Base-by-base conservation (phyloP, 2,329 filamentous ascomycete genomes). In the Colletotrichum karsti region DNA sequence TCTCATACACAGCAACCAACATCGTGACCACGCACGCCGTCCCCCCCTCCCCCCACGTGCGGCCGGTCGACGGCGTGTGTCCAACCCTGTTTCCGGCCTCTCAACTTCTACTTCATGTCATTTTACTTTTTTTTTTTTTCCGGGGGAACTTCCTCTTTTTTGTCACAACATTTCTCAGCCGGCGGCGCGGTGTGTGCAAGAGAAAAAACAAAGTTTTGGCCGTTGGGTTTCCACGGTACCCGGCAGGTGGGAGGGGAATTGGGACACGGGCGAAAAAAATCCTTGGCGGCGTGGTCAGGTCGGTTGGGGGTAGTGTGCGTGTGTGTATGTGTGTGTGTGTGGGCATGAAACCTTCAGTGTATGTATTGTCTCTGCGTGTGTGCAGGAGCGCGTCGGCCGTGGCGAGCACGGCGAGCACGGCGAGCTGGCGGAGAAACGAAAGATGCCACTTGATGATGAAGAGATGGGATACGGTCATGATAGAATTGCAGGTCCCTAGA, bases 91-190 rank as follows among this genome's bases (percentile, higher is more conserved):
- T 44, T 57, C 44, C 66, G 71, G 37, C 63, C 48, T 59, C 70
- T 63, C 12, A 56, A 70, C 71, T 72, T 67, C 57, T 70, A 67
- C 63, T 69, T 65, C 50, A 61, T 58, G 62, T 72, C 60, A 59
- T 63, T 65, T 71, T 67, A 69, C 26, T 51, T 51, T 51, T 28
- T 13, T 20, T 30, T 41, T 22, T n/a, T n/a, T n/a, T n/a, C n/a
- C n/a, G n/a, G n/a, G n/a, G n/a, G 42, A 20, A 26, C 7, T 24
- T 22, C 51, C 53, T 62, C 64, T 50, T 30, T 44, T 42, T 28
- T 26, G 13, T 20, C 20, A 42, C n/a, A 54, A 26, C 37, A 33
- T 63, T 28, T 56, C 18, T 44, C 50, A 41, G 58, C 58, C 18
- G 42, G 58, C 57, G 50, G 28, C 48, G 57, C 15, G 41, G 50